A percentile compares a stretch with the other conserved stretches of the same genome.
Evolutionary conservation across 768 basidiomycete species (phyloP).

Genomic region (Agaricus sinodeliciosus): DNA sequence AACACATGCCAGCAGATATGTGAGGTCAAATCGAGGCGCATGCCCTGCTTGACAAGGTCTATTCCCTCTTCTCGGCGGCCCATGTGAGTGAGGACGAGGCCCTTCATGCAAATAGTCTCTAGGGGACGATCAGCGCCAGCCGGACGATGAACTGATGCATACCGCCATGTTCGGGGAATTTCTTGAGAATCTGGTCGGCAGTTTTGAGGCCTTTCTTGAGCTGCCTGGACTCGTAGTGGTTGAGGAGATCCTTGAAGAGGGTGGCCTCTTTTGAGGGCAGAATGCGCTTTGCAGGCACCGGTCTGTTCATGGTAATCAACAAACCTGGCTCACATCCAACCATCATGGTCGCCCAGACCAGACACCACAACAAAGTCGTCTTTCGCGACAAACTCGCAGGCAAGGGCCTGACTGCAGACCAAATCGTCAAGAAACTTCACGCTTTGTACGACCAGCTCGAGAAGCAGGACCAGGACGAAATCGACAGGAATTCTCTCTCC

Average conservation of each 20-base stretch:
- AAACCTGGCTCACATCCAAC: constrained; percentile 24
- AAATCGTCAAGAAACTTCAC: constrained; percentile 82
- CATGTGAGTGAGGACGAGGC: constrained; percentile 77
- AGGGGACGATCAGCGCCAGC: constrained; percentile 2
- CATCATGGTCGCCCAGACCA: constrained; percentile 71
- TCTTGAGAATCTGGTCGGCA: constrained; percentile 91
- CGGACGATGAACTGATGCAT: constrained; percentile 17
- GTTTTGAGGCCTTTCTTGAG: constrained; percentile 87
- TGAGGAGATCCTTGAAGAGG: constrained; percentile 82
- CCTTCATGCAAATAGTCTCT: constrained; percentile 98
- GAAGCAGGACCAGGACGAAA: constrained; percentile 79
- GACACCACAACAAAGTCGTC: constrained; percentile 51
- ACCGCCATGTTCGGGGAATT: constrained; percentile 96
- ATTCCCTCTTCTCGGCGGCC: constrained; percentile 76
- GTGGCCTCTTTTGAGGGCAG: constrained; percentile 79
- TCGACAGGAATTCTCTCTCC: constrained; percentile 69
- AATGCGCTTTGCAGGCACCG: constrained; percentile 38
- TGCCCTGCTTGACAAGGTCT: constrained; percentile 79
- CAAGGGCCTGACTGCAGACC: constrained; percentile 74
- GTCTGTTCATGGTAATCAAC: constrained; percentile 18
- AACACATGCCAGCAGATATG: constrained; percentile 99
- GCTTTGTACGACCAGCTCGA: constrained; percentile 70
- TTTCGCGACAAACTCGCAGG: constrained; percentile 82
- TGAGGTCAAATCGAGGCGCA: constrained; percentile 73
- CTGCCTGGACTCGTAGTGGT: constrained; percentile 83